phyloP scores from a whole-genome alignment of 164 flowering plant genomes.

The Tetrastigma voinierianum region DNA sequence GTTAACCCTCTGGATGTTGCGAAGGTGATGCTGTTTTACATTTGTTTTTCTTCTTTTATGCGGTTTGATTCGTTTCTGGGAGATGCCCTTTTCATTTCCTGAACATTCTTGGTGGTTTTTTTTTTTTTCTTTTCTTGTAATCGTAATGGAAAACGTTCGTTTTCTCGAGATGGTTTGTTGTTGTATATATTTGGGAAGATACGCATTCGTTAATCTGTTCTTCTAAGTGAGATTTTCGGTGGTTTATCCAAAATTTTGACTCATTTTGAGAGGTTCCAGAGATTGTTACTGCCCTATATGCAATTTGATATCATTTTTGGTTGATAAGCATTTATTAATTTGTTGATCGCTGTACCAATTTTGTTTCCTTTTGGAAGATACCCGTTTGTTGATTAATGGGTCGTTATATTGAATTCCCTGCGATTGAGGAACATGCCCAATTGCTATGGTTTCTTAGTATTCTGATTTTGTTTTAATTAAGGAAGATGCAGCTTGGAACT shows the following conservation, averaged over 20 bases:
- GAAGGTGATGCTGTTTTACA: slow-evolving; percentile 47
- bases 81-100: too few relatives aligned
- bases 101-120: neutral
- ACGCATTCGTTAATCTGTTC: too few relatives aligned
- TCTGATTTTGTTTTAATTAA: too few relatives aligned
- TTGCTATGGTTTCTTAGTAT: neutral
- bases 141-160: too few relatives aligned
- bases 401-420: neutral
- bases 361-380: neutral
- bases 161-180: too few relatives aligned
- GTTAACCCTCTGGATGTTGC: slow-evolving; percentile 97
- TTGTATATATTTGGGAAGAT: too few relatives aligned
- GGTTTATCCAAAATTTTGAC: too few relatives aligned
- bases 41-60: too few relatives aligned
- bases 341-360: neutral
- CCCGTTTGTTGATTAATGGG: neutral
- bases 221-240: too few relatives aligned
- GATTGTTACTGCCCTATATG: neutral
- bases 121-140: neutral
- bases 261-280: neutral
- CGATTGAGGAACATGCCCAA: neutral
- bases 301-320: neutral
- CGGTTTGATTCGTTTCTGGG: too few relatives aligned
- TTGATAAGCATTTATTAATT: neutral
- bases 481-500: too few relatives aligned